Percentiles rank a stretch among this genome's conserved stretches.
Conservation (phyloP, 2,329 filamentous ascomycete species). For the Fusarium kyushuense region DNA sequence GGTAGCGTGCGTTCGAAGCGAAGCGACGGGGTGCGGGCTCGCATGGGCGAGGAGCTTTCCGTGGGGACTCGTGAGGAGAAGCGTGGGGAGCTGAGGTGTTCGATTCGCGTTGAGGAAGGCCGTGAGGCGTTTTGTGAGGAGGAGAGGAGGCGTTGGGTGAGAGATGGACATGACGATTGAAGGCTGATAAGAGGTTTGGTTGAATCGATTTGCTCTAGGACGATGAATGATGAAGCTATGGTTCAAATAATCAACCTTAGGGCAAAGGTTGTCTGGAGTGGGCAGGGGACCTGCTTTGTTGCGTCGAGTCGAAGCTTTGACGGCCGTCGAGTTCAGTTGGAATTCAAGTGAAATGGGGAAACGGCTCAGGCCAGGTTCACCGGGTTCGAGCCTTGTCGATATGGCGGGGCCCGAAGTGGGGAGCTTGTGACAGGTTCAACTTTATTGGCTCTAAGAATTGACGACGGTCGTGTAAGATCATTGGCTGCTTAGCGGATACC, state of each 20-base stretch:
- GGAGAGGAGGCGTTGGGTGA: constrained; percentile 64
- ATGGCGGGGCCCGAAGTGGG: constrained; percentile 36
- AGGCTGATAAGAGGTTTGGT: constrained; percentile 1
- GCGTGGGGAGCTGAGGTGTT: constrained; percentile 67
- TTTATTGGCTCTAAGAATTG: constrained; percentile 19
- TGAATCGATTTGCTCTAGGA: not conserved
- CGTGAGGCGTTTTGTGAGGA: constrained; percentile 75
- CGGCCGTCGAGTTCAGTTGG: constrained; percentile 9
- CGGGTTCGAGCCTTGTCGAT: constrained; percentile 25
- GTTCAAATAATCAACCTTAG: not conserved
- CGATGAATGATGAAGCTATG: not conserved
- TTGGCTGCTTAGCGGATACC: constrained; percentile 33
- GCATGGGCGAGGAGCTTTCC: constrained; percentile 74
- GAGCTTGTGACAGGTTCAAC: constrained; percentile 20
- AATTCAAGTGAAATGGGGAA: constrained; percentile 35
- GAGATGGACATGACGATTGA: constrained; percentile 51
- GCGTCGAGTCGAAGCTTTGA: constrained; percentile 22
- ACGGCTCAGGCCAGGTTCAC: constrained; percentile 35
- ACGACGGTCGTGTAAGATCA: constrained; percentile 47
- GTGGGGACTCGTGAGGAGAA: constrained; percentile 69
- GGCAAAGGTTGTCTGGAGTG: not conserved
- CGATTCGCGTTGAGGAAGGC: constrained; percentile 71
- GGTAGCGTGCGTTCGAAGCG: constrained; percentile 72
- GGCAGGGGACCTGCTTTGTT: constrained; percentile 7
- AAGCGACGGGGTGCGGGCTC: constrained; percentile 65